Evolutionary conservation across 2,329 filamentous ascomycete genomes (phyloP), one percentile per base, ranked within the genome.

Genomic region (Botrytis sinoallii): DNA sequence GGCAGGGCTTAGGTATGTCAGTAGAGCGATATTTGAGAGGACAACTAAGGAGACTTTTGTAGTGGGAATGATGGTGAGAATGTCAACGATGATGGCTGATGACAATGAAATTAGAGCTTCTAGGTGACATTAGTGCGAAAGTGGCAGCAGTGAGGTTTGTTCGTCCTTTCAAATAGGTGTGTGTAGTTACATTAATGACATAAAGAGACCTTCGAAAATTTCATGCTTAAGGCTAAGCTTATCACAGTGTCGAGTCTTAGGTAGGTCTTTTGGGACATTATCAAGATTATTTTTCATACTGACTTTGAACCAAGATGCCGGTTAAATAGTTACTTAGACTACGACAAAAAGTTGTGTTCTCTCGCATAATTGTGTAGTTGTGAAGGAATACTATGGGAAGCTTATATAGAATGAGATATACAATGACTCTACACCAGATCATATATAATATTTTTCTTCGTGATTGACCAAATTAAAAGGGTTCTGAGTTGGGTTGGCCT

Each of bases 221-320:
- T 2, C 5, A 52, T 52, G 4, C n/a, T n/a, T 0, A n/a, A 16
- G 5, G 25, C 2, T 12, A n/a, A 25, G 2, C 25, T 52, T 7
- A n/a, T n/a, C 5, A 16, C 0, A n/a, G 25, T 52, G 4, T n/a
- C 5, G 12, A n/a, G 12, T 10, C 12, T n/a, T 7, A n/a, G 4
- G 7, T 7, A n/a, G 4, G 7, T 52, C 2, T 52, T 14, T 7
- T n/a, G 25, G 10, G 25, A 14, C 4, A n/a, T 14, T 7, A 1
- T 1, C n/a, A n/a, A n/a, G 5, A n/a, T n/a, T 6, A 4, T 14
- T 52, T 52, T 0, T n/a, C 2, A n/a, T n/a, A 3, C 10, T n/a
- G 48, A n/a, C 12, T 52, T n/a, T 52, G 5, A 8, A 55, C 12
- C 12, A 16, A 16, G 25, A 55, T 6, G 0, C 5, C 0, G 10